Conservation (phyloP, 768 basidiomycete species). For the Leccinum barrowsii region DNA sequence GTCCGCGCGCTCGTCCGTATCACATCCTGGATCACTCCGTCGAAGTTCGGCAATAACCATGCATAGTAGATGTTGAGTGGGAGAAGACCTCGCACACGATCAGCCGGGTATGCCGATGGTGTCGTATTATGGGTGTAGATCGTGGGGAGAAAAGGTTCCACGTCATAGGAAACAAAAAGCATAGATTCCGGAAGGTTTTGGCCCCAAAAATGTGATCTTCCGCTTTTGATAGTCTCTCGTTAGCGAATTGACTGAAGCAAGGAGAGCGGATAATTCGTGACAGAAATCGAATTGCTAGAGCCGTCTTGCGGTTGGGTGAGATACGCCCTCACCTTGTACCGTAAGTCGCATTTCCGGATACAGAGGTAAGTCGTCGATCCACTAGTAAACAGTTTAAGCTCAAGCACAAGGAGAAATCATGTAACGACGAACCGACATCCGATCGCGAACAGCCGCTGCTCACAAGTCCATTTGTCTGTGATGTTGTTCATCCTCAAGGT, state of each 20-base stretch:
- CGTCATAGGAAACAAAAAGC: constrained; percentile 2
- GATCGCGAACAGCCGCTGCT: too few species aligned
- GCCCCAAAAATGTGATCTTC: not conserved
- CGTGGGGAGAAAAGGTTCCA: constrained; percentile 46
- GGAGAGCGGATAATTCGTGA: not conserved
- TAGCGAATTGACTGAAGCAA: constrained; percentile 11
- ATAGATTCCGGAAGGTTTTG: not conserved
- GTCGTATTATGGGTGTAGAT: constrained; percentile 35
- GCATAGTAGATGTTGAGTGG: constrained; percentile 45
- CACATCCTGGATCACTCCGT: constrained; percentile 32
- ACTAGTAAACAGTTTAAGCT: too few species aligned
- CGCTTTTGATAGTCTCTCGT: constrained; percentile 9
- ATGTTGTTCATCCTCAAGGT: too few species aligned
- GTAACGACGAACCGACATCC: too few species aligned
- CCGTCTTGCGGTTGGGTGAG: not conserved
- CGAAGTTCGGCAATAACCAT: not conserved
- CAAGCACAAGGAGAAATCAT: too few species aligned
- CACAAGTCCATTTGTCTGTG: too few species aligned
- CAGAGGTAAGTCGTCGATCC: not conserved
- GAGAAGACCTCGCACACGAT: constrained; percentile 33
- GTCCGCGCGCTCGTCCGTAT: constrained; percentile 33
- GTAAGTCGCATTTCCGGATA: not conserved
- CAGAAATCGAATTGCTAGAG: not conserved
- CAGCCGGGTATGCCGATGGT: constrained; percentile 44
- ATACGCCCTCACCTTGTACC: constrained; percentile 2